Evolutionary conservation across 2,329 filamentous ascomycete genomes (phyloP), one percentile per base, ranked within the genome.

Genomic region (Cordyceps javanica): DNA sequence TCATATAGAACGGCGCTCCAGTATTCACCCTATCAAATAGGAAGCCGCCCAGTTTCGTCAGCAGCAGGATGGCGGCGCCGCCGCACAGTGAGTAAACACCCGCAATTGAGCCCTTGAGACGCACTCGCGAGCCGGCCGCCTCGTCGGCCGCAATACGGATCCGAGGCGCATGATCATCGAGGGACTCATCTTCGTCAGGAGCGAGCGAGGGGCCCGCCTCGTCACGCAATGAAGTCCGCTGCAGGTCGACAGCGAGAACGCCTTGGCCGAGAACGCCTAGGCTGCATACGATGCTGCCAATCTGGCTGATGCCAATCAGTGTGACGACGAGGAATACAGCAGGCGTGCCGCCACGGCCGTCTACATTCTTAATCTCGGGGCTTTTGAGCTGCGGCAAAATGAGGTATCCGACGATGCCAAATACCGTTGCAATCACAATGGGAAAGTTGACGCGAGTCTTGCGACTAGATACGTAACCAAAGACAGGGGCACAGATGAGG

Each of bases 201-300:
- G 68, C 67, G 13, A 72, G 64, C 0, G 68, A 66, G 4, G 67
- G 60, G 8, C 19, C 14, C 6, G 26, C n/a, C 28, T 57, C 55
- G 42, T 66, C 62, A 11, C 61, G 60, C 58, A 56, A 65, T 39
- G 45, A 63, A 1, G 64, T 62, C 30, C 65, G 65, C 13, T 68
- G 67, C 4, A 75, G 63, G 48, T 82, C 79, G 2, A 73, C 75
- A 5, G 76, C 75, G 23, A 95, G 77, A 23, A 97, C 87, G 4
- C 91, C 92, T 16, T 85, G 85, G 38, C 91, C 91, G 3, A 99
- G 80, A 1, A 94, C 84, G 1, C 90, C 91, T n/a, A 99, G 81
- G 62, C 90, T 96, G 74, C 92, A 97, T 1, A 99, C 94, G 59
- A 99, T 97, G 11, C 91, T 89, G 2, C 93, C 94, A 61, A 99